These are phyloP conservation scores for Plicaturopsis crispa DNA, from an alignment of 768 basidiomycete species.

Conservation along the genomic window DNA sequence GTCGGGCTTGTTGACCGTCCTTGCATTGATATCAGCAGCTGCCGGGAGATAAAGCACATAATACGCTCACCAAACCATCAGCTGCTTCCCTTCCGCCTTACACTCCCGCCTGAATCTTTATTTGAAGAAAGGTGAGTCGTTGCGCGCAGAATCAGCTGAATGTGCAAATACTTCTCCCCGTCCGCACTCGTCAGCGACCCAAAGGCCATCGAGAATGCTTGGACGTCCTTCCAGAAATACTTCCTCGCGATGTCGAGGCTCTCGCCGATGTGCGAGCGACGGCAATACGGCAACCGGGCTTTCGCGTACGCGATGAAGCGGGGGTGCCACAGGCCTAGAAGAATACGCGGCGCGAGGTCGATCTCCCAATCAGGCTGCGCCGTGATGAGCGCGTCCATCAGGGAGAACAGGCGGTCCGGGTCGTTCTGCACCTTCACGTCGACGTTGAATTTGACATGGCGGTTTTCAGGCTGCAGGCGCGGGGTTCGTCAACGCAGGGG, in stretches of 20 bases:
- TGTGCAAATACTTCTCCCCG: conserved; percentile 70
- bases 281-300: conserved; percentile 71
- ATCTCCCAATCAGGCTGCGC: conserved; percentile 67
- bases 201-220: conserved; percentile 85
- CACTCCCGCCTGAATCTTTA: conserved; percentile 76
- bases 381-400: conserved; percentile 68
- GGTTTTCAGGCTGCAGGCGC: conserved; percentile 55
- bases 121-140: no score
- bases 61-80: no score
- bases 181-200: conserved; percentile 60
- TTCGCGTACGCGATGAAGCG: conserved; percentile 77
- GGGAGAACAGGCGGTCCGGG: conserved; percentile 72
- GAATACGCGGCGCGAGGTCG: conserved; percentile 67
- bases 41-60: no score
- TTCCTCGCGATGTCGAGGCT: conserved; percentile 65
- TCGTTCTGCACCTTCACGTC: conserved; percentile 95
- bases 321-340: conserved; percentile 88
- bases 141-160: no score
- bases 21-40: no score
- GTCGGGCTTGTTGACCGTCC: conserved; percentile 90
- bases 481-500: conserved; percentile 1
- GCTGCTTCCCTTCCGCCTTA: conserved; percentile 65
- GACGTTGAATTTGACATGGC: conserved; percentile 73
- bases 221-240: conserved; percentile 86
- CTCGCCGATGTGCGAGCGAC: conserved; percentile 77